Percentiles rank a stretch among this genome's conserved stretches.
Conservation (phyloP, 2,329 filamentous ascomycete genomes). For the Nemania abortiva region DNA sequence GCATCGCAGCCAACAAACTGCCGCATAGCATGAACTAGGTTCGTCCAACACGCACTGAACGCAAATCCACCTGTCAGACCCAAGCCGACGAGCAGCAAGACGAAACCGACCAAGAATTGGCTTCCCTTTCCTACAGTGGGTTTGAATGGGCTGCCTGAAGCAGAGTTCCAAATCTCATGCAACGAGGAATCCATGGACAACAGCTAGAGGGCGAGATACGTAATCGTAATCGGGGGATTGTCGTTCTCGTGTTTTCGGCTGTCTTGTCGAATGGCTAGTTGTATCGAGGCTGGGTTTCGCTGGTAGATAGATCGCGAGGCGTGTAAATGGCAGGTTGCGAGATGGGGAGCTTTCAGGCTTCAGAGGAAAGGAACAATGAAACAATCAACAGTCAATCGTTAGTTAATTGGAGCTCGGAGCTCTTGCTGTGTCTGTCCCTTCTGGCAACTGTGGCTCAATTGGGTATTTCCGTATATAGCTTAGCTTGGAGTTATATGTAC, state of each 20-base stretch:
- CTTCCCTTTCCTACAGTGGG: constrained; percentile 83
- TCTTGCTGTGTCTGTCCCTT: constrained; percentile 5
- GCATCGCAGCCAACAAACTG: background rate
- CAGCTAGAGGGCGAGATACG: constrained; percentile 31
- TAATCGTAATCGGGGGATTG: background rate
- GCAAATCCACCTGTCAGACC: constrained; percentile 83
- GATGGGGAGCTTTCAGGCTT: background rate
- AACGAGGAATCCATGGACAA: constrained; percentile 80
- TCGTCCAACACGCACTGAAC: constrained; percentile 72
- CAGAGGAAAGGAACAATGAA: background rate
- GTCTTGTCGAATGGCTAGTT: constrained; percentile 11
- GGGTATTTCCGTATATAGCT: constrained; percentile 19
- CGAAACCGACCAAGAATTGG: constrained; percentile 86
- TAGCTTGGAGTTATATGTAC: constrained; percentile 7
- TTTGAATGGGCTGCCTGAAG: constrained; percentile 85
- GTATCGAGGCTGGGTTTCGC: constrained; percentile 3
- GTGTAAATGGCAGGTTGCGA: background rate
- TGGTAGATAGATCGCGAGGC: background rate
- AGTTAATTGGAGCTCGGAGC: constrained; percentile 24
- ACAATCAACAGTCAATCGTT: background rate
- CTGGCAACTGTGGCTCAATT: constrained; percentile 35
- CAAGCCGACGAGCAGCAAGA: constrained; percentile 78
- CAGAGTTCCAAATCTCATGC: constrained; percentile 93
- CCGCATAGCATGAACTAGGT: background rate
- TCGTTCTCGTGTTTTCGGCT: constrained; percentile 10